phyloP scores from a whole-genome alignment of 2,329 filamentous ascomycete genomes.

The Aureobasidium vineae region DNA sequence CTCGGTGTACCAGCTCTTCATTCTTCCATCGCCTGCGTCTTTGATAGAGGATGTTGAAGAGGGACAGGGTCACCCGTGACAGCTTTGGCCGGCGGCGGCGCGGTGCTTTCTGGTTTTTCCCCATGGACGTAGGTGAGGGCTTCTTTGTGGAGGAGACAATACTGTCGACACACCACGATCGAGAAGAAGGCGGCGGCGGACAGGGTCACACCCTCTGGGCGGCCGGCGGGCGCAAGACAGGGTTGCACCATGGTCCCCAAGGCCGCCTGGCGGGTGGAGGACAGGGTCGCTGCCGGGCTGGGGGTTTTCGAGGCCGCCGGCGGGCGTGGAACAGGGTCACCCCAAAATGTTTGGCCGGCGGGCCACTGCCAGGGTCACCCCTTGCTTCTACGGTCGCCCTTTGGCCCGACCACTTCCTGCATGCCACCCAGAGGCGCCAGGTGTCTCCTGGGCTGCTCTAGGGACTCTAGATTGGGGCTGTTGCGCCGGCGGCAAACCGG shows the following conservation, averaged over 20 bases:
- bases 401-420: not conserved
- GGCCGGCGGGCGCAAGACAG: not conserved
- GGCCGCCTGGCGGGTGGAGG: not conserved
- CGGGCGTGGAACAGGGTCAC: not conserved
- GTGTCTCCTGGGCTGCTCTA: not conserved
- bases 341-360: not conserved
- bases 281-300: not conserved
- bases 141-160: not conserved
- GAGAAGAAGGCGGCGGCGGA: not conserved
- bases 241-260: not conserved
- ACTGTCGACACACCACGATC: too few species aligned
- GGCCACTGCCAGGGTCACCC: not conserved
- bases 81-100: not conserved
- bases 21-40: too few species aligned
- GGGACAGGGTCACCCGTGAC: not conserved
- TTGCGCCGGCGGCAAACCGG: not conserved
- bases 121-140: not conserved
- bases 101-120: not conserved
- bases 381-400: not conserved
- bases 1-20: too few species aligned
- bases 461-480: not conserved
- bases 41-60: too few species aligned
- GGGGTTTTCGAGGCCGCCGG: not conserved
- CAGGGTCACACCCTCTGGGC: not conserved
- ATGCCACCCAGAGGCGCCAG: not conserved